Evolutionary conservation across 2,329 filamentous ascomycete species (phyloP), one percentile per base, ranked within the genome.

Genomic region (Penicillium sp.): DNA sequence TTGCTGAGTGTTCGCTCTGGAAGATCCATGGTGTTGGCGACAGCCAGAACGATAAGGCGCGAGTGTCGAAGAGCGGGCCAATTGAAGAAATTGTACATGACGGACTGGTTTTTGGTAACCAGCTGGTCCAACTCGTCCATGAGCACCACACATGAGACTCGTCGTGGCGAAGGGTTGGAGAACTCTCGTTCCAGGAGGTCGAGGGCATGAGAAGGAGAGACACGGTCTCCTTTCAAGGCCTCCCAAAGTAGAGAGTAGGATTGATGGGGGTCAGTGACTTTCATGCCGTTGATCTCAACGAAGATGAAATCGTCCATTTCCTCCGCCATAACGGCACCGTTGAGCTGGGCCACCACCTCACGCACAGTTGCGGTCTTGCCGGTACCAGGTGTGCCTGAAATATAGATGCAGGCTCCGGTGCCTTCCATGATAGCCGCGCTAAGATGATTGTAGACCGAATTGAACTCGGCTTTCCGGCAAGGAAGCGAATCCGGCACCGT

Each of bases 81-180:
- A 64, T 98, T 98, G 79, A 98, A 98, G 69, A 98, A 98, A 69
- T 98, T 98, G 74, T 98, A 98, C 93, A 98, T 98, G 70, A 98
- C 93, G n/a, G 88, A 91, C 68, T 98, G 94, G 62, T 95, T 97
- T 64, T 91, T 93, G 10, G 93, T 98, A 4, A 98, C 94, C 6
- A 98, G 80, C 70, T 98, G 93, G 66, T 98, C 93, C 39, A 98
- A 78, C 70, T 98, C 93, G 62, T 98, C 93, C 93, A 98, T 98
- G 41, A 98, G 73, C 2, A 98, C 93, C 11, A 98, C 93, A 64
- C 91, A 97, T 1, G 94, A 93, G 5, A 95, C 89, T 50, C 93
- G 81, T 41, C 93, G 81, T 20, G 93, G 93, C 49, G 86, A 94
- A 0, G 94, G 93, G 49, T 90, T 85, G 47, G 82, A 91, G 65